A percentile compares a stretch with the other conserved stretches of the same genome.
phyloP scores from a whole-genome alignment of 352 stramenopile species.

The Pythium vanterpoolii region DNA sequence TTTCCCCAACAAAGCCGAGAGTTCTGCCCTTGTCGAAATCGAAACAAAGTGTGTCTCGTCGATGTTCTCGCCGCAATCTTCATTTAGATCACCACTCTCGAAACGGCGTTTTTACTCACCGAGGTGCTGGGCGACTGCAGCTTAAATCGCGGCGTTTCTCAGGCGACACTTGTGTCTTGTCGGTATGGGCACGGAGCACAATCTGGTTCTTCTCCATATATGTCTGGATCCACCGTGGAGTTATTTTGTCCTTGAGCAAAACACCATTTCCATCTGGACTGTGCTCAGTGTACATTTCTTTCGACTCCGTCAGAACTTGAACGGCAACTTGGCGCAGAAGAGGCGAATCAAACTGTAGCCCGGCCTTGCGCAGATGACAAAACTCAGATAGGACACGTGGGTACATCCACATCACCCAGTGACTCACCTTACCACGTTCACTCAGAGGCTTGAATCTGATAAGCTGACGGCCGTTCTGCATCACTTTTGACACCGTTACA shows the following conservation, averaged over 20 bases:
- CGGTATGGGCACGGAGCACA: conserved; percentile 7
- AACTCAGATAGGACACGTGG: neutral
- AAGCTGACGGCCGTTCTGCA: too few species aligned
- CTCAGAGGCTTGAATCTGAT: too few species aligned
- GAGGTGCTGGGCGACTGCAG: conserved; percentile 21
- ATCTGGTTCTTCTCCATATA: conserved; percentile 23
- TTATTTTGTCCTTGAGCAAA: neutral
- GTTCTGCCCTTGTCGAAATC: too few species aligned
- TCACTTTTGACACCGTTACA: too few species aligned
- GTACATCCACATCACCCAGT: neutral
- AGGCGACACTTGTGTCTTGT: conserved; percentile 15
- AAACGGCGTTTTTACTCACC: conserved; percentile 22
- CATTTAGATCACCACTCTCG: conserved; percentile 14
- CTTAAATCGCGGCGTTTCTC: conserved; percentile 7
- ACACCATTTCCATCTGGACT: neutral
- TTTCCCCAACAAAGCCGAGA: too few species aligned
- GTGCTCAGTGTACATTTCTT: neutral
- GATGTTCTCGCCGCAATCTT: conserved; percentile 26
- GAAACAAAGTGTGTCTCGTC: too few species aligned
- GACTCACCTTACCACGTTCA: too few species aligned
- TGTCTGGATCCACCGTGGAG: neutral
- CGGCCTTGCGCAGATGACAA: neutral
- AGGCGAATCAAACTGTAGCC: neutral
- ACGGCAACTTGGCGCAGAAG: neutral
- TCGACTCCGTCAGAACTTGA: neutral